Conservation (phyloP, 441 rosid species). For the Adansonia gregorii region DNA sequence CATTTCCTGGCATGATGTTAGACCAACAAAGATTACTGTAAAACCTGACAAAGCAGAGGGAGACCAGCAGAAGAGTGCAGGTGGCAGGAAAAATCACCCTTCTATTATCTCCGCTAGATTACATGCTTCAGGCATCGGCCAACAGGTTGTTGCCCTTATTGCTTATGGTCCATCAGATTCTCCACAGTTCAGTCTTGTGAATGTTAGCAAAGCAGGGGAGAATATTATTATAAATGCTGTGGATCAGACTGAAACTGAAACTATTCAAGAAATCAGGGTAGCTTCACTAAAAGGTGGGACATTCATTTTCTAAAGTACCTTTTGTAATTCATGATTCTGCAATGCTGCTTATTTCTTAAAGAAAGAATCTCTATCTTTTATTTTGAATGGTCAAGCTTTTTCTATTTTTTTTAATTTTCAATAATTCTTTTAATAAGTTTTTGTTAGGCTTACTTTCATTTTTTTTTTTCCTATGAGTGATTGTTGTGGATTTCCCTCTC, state of each 20-base stretch:
- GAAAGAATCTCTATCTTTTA: background rate
- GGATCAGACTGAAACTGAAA: constrained; percentile 29
- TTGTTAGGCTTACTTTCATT: background rate
- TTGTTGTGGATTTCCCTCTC: background rate
- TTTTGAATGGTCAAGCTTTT: background rate
- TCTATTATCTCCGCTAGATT: constrained; percentile 45
- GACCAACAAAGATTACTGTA: constrained; percentile 45
- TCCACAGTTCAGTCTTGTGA: constrained; percentile 40
- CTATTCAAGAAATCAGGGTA: constrained; percentile 29
- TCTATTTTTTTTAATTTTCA: background rate
- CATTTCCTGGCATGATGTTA: constrained; percentile 34
- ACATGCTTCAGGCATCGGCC: constrained; percentile 28
- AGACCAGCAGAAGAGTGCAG: constrained; percentile 29
- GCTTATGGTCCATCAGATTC: constrained; percentile 44
- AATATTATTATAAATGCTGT: constrained; percentile 38
- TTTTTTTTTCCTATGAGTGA: background rate
- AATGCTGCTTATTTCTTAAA: constrained; percentile 12
- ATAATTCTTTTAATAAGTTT: background rate
- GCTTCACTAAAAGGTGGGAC: constrained; percentile 33
- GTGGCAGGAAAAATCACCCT: constrained; percentile 36
- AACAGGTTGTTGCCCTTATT: constrained; percentile 33
- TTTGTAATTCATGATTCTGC: constrained; percentile 2
- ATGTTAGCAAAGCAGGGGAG: constrained; percentile 37
- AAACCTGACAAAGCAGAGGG: constrained; percentile 32
- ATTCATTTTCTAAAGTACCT: background rate